Conservation (phyloP, 163 green algal genomes). For the Prototheca wickerhamii region DNA sequence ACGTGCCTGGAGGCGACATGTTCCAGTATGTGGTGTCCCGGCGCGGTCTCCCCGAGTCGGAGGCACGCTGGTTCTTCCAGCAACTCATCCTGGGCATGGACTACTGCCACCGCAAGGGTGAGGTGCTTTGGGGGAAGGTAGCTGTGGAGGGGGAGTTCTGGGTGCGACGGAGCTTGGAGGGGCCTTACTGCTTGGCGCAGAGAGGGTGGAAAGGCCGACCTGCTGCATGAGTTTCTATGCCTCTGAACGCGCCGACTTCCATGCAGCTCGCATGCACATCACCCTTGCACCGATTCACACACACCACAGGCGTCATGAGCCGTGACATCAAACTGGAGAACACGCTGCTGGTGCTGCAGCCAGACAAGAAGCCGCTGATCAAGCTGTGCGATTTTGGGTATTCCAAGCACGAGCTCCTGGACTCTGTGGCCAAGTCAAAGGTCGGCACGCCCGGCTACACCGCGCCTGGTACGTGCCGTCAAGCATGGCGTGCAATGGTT, state of each 20-base stretch:
- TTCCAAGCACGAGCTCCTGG: constrained; percentile 47
- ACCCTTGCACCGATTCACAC: background rate
- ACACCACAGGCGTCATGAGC: constrained; percentile 56
- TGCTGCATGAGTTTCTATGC: no score
- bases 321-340: constrained; percentile 88
- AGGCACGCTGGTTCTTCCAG: constrained; percentile 91
- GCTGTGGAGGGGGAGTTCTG: background rate
- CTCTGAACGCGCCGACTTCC: no score
- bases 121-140: no score
- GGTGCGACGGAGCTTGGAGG: no score
- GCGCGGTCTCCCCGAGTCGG: constrained; percentile 67
- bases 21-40: constrained; percentile 50
- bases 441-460: constrained; percentile 55
- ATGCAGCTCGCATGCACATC: no score
- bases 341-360: constrained; percentile 42
- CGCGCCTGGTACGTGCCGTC: constrained; percentile 8
- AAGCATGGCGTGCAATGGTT: background rate
- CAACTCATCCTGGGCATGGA: constrained; percentile 90
- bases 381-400: constrained; percentile 91
- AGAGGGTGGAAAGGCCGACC: no score
- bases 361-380: constrained; percentile 54
- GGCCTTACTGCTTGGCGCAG: background rate
- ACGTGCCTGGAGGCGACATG: constrained; percentile 56
- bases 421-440: constrained; percentile 58
- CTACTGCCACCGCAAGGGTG: constrained; percentile 65